Conservation (phyloP, 345 rosid genomes). For the Zanthoxylum bungeanum region DNA sequence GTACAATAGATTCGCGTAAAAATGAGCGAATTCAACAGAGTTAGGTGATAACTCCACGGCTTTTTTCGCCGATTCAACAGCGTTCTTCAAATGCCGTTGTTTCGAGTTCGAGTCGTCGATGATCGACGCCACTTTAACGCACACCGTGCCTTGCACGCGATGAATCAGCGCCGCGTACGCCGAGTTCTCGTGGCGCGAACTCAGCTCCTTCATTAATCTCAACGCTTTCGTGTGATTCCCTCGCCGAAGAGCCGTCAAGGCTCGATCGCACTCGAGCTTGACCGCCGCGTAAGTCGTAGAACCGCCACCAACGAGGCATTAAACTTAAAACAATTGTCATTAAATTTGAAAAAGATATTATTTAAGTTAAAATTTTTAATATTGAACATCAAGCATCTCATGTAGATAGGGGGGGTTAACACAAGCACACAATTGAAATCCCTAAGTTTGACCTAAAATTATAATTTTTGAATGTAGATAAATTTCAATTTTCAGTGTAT, state of each 20-base stretch:
- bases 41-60: constrained; percentile 73
- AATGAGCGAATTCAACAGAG: constrained; percentile 81
- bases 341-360: no score
- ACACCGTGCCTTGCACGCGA: constrained; percentile 87
- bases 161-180: constrained; percentile 49
- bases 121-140: constrained; percentile 65
- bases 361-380: no score
- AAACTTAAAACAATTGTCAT: no score
- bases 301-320: not conserved
- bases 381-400: no score
- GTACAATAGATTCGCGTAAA: constrained; percentile 77
- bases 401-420: no score
- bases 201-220: constrained; percentile 79
- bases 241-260: constrained; percentile 68
- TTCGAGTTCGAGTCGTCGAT: constrained; percentile 72
- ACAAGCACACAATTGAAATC: no score
- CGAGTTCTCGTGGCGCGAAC: constrained; percentile 50
- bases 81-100: constrained; percentile 62
- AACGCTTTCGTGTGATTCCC: constrained; percentile 88
- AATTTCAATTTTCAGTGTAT: no score
- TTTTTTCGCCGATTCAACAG: constrained; percentile 66
- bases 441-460: no score
- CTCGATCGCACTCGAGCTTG: constrained; percentile 84
- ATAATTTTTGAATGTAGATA: no score
- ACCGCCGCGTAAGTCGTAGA: constrained; percentile 36